Evolutionary conservation across 805 yeast species (phyloP), one percentile per base, ranked within the genome.

Genomic region (Kodamaea fukazawae): DNA sequence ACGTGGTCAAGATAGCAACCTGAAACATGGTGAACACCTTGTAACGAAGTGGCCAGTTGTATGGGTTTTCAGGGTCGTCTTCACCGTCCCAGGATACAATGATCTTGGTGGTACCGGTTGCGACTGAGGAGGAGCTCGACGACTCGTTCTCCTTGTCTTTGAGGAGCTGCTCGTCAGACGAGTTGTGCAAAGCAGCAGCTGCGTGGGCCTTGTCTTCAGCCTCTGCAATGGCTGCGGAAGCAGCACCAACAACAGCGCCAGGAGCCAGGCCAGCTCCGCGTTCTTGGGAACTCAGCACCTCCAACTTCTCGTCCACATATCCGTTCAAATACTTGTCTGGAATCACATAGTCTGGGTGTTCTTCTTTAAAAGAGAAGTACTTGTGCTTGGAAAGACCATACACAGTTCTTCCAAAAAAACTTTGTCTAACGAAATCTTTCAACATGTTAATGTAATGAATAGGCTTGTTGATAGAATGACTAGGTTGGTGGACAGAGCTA

Each of bases 11-110:
- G 33, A 76, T 44, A 5, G 74, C 61, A 9, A 76, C 60, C 45
- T 69, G 63, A 2, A 54, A 5, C 4, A 70, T 53, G 29, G 73
- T 61, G 23, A 73, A 35, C 2, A 55, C 26, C 50, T 74, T 76
- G 36, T 67, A 63, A 25, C 42, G 33, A 0, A 52, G 18, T 0
- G 79, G 63, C 86, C 86, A 81, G 51, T 77, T 78, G 14, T 59
- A 51, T 1, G 87, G 86, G 47, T 75, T 59, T 42, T 73, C 79
- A 1, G 79, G 75, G 50, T 78, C 84, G 37, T 70, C 71, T 4
- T 63, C 71, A 10, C 66, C 66, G 29, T 66, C 68, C 67, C 65
- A 65, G 4, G 46, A 46, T 9, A 55, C 59, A 5, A 55, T 20
- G 3, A 20, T 20, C 23, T 20, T 20, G 9, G 25, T 36, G 13